Evolutionary conservation across 2,329 filamentous ascomycete genomes (phyloP), one percentile per base, ranked within the genome.

Genomic region (Ophiosphaerella herpotricha): DNA sequence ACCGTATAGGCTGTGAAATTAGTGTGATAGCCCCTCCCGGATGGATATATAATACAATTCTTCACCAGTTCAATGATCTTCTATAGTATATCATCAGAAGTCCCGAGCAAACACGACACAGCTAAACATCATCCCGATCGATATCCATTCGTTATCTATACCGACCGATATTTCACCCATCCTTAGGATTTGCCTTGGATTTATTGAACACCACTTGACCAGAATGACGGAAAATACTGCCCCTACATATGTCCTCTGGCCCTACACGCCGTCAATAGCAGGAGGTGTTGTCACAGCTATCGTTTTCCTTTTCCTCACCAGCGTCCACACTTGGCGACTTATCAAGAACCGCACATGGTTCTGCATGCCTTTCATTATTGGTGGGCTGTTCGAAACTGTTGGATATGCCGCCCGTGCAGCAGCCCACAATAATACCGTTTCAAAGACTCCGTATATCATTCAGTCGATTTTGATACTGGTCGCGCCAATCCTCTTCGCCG

Each of bases 361-460:
- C 57, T 82, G 81, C 45, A 71, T 77, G 3, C 74, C 78, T 0
- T 76, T 82, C 40, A 61, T 78, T 12, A 60, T 80, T 3, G 80
- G 80, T 2, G 78, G 77, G 2, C 35, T 77, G 71, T 74, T 62
- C 23, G 74, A 80, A 57, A 57, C 67, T 3, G 68, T 73, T 13
- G 77, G 77, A 18, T 78, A 77, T 50, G 59, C 59, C 9, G 70
- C 55, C 9, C 47, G 52, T 23, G 52, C 52, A 44, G 55, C 52
- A 7, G 74, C 75, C 2, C 39, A 56, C 5, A 58, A 75, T 9
- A 76, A 71, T 52, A 46, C 50, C 5, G 43, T 50, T 23, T 43
- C 73, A 1, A 60, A 74, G 3, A 66, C 61, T 3, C 60, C 62
- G 2, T 78, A 75, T 62, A 64, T 77, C 12, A 58, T 77, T 12